Evolutionary conservation across 352 stramenopile genomes (phyloP).

Genomic region (Globisporangium ultimum): DNA sequence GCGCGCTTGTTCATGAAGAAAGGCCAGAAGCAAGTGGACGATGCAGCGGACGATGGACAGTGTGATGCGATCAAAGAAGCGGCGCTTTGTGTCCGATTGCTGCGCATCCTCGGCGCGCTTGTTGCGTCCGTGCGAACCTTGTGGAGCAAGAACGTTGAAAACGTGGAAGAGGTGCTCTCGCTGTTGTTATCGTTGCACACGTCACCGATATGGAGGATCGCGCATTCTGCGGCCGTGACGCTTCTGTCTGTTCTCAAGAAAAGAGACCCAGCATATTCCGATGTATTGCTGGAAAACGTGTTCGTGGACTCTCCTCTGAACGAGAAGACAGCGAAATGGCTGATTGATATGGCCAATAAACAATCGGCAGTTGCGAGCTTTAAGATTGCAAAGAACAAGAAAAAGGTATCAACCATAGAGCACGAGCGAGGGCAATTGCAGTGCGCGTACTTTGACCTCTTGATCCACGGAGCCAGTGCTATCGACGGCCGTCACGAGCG

Average conservation of each 20-base stretch:
- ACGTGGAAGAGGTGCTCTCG: neutral
- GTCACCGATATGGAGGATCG: neutral
- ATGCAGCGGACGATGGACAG: too few species aligned
- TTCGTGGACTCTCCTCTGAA: neutral
- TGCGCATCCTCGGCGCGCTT: neutral
- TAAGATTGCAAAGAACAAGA: neutral
- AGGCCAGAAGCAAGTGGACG: neutral
- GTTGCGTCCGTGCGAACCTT: too few species aligned
- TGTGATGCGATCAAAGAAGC: neutral
- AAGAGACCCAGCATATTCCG: too few species aligned
- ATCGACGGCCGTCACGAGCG: too few species aligned
- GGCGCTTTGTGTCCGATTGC: neutral
- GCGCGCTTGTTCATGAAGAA: neutral
- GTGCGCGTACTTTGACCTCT: conserved; percentile 6
- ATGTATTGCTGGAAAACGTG: neutral
- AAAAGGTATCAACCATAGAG: too few species aligned
- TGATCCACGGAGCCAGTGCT: neutral
- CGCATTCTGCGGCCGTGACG: neutral
- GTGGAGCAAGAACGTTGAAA: neutral
- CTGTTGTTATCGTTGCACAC: neutral
- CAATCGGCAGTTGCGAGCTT: neutral
- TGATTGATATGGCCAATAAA: neutral
- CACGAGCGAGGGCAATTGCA: neutral
- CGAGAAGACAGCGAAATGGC: conserved; percentile 1
- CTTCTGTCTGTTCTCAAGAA: neutral